Conservation (phyloP, 179 eudicot genomes). For the Beta corolliflora region DNA sequence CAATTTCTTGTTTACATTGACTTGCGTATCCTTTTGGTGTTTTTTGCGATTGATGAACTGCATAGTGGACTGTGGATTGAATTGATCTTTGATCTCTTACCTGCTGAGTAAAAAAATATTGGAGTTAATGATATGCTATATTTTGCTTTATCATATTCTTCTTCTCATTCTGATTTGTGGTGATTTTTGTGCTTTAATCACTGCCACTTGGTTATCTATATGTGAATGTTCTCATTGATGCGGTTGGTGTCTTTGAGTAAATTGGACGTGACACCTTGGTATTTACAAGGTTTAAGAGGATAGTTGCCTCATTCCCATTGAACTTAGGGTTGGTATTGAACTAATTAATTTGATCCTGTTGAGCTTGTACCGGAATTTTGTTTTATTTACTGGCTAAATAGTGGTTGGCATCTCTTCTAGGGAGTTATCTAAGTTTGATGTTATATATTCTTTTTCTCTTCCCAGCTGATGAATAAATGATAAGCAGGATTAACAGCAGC, state of each 20-base stretch:
- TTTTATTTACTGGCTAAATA: background rate
- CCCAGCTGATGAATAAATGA: conserved; percentile 13
- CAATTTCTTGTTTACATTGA: too few species aligned
- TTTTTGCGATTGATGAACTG: background rate
- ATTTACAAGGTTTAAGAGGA: too few species aligned
- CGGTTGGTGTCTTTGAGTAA: background rate
- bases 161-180: too few species aligned
- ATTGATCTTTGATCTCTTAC: too few species aligned
- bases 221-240: background rate
- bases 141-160: too few species aligned
- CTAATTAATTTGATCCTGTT: background rate
- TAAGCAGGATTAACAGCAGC: conserved; percentile 4
- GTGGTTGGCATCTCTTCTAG: background rate
- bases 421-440: background rate
- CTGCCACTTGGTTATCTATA: too few species aligned
- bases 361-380: too few species aligned
- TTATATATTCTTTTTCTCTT: background rate
- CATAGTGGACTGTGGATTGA: background rate
- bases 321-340: background rate
- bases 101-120: too few species aligned
- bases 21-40: too few species aligned
- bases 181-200: too few species aligned
- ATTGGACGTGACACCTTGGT: background rate
- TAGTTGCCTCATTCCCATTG: background rate
- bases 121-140: too few species aligned